Evolutionary conservation across 2,329 filamentous ascomycete species (phyloP), one percentile per base, ranked within the genome.

Genomic region (Colletotrichum euphorbiae): DNA sequence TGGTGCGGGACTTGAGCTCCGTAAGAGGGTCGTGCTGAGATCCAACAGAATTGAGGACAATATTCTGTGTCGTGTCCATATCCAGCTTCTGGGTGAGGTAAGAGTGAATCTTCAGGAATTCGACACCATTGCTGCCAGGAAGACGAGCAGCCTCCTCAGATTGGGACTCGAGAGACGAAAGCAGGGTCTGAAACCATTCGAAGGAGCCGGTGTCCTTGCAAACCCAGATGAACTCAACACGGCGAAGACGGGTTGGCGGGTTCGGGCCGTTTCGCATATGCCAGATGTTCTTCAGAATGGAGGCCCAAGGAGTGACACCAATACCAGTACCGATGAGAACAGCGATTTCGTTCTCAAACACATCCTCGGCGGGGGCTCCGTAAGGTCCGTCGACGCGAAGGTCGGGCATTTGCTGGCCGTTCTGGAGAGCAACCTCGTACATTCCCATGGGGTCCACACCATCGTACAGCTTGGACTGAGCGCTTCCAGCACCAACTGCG

Each of bases 161-260:
- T 77, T 99, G 96, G 40, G 90, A 86, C 80, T 99, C 96, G 21
- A 99, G 91, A 0, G 93, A 97, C 0, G 92, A 93, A 15, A 99
- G 87, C 1, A 99, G 89, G 1, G 92, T 94, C 78, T 99, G 96
- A 85, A 99, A 98, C 96, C 96, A 99, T 81, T 98, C 96, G 76
- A 99, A 99, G 0, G 94, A 97, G 38, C 89, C 92, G 0, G 94
- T 97, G 76, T 98, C 94, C 79, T 93, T 96, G 87, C 95, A 98
- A 58, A 98, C 91, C 96, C 96, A 99, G 83, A 99, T 97, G 81
- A 99, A 99, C 79, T 99, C 96, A 36, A 99, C 95, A 78, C 96
- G 91, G 68, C 94, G 92, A 52, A 99, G 90, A 76, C 95, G 93
- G 56, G 89, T 90, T 1, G 95, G 94, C 24, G 94, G 93, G 82